Base-by-base conservation (phyloP, 441 rosid genomes). In the Adansonia madagascariensis region DNA sequence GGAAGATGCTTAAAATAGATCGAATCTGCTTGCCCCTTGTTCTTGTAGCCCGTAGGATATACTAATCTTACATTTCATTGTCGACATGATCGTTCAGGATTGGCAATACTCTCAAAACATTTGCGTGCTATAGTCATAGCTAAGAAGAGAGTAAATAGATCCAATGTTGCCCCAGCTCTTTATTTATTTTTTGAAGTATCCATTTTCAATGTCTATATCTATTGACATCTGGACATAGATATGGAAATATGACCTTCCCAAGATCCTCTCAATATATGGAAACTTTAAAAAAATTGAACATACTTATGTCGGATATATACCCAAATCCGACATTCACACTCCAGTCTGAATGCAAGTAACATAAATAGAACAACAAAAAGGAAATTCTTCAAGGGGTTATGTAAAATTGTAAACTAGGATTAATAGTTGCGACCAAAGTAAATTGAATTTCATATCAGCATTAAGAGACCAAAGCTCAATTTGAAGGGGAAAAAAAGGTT, bases 1-100 rank as follows among this genome's bases (percentile, higher is more conserved):
- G 62, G 87, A 81, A 8, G 89, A 83, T 65, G 77, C 79, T 66
- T 84, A 69, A 65, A 44, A 43, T 1, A 9, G 31, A 44, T 66
- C 8, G 60, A 70, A 15, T 14, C 3, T 22, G 22, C 12, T 49
- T 49, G 22, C 73, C 44, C 59, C 3, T 14, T 69, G 59, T 69
- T 49, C 60, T 27, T 69, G 73, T 52, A 50, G 59, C 44, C 6
- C 8, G 60, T 27, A 50, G 44, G 60, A 70, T 50, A 49, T 11
- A 14, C 53, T 11, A 11, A 49, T 49, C 53, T 49, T 15, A 49
- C 15, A 49, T 11, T 49, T 49, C 15, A 49, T 49, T 49, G n/a
- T 49, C 53, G 4, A 49, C 14, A 15, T 11, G 31, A 27, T 27
- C 31, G 31, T 27, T 27, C 2, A 56, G 18, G 12, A 8, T 18